These are phyloP conservation scores for Symmetrospora coprosmae DNA, from an alignment of 768 basidiomycete species.

Conservation along the genomic window DNA sequence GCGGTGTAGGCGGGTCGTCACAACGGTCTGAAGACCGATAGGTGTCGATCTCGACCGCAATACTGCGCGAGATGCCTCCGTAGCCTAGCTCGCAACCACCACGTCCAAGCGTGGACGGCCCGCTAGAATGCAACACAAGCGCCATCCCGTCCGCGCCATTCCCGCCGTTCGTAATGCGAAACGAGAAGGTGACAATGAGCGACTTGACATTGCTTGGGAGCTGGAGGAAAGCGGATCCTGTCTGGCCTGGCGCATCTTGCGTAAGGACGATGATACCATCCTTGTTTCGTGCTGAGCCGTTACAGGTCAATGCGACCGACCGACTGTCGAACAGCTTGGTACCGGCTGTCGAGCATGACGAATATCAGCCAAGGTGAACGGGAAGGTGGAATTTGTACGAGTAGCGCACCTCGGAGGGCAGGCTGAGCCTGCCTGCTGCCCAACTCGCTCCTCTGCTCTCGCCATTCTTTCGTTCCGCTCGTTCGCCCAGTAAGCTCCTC, in stretches of 20 bases:
- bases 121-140: background rate
- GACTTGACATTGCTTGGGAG: background rate
- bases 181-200: background rate
- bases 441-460: background rate
- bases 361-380: too few relatives aligned
- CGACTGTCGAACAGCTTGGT: too few relatives aligned
- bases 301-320: too few relatives aligned
- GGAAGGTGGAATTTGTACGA: too few relatives aligned
- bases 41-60: constrained; percentile 16
- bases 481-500: background rate
- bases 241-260: background rate
- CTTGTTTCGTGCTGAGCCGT: background rate
- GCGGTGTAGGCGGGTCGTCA: constrained; percentile 16
- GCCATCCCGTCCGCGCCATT: constrained; percentile 16
- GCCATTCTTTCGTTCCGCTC: constrained; percentile 19
- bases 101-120: background rate
- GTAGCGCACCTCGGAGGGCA: background rate
- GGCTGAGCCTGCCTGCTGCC: background rate
- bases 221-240: constrained; percentile 1
- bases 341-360: too few relatives aligned
- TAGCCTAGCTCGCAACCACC: constrained; percentile 17
- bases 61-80: background rate
- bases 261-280: background rate
- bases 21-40: constrained; percentile 5
- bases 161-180: background rate